Base-by-base conservation (phyloP, 768 basidiomycete species). In the Pisolithus sp. region DNA sequence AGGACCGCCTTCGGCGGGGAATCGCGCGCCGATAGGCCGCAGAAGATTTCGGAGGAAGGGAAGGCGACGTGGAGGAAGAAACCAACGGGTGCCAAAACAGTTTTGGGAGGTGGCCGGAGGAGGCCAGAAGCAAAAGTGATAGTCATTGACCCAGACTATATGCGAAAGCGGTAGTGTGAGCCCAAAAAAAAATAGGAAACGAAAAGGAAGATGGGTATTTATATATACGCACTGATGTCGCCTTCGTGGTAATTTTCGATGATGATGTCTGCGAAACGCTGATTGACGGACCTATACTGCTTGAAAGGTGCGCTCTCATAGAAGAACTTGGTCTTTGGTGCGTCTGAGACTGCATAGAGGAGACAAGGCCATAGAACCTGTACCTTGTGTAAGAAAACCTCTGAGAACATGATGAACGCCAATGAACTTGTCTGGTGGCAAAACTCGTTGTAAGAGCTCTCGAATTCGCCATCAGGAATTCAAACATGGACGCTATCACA, bases 41-140 rank as follows among this genome's bases (percentile, higher is more conserved):
- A 78, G 78, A 96, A 96, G 59, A 96, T 94, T 69, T 98, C 95
- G 24, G 89, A 92, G 38, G 84, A 87, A 3, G 94, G 95, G 73
- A 96, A 97, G 3, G 95, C 89, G 51, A 94, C 93, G 65, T 97
- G 95, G 70, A 95, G 81, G 78, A 98, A 97, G 80, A 97, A 96
- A 2, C 88, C 81, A 53, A 79, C 76, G 41, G 73, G 70, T 2
- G 71, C 73, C 13, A 68, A 53, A 12, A 60, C 48, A 7, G 91
- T 64, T 62, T 76, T 50, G 66, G 74, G 20, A 70, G 76, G 56
- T 24, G 82, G 76, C 45, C 94, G 85, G 28, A 98, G 79, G 71
- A 97, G 83, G 41, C 79, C 76, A 1, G 81, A 46, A 98, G 84
- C 76, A 96, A 46, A 98, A 83, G 63, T 99, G 95, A 69, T 97